Evolutionary conservation across 2,329 filamentous ascomycete species (phyloP).

Genomic region (Akanthomyces dipterigenus): DNA sequence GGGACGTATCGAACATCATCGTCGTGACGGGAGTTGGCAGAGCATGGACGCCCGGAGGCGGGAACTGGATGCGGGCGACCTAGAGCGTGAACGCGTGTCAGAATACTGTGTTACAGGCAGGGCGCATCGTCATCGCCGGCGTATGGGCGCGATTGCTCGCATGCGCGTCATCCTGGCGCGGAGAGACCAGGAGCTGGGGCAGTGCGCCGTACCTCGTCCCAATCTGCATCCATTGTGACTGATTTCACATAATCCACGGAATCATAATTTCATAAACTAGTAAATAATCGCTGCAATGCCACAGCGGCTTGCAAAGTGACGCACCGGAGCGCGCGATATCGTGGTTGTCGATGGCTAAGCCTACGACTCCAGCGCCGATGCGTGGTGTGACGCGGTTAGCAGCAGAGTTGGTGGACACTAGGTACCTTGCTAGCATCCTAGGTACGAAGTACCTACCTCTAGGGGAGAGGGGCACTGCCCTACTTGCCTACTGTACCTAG

Average conservation of each 20-base stretch:
- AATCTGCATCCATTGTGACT: slow-evolving; percentile 57
- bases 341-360: background rate
- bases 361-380: slow-evolving; percentile 1
- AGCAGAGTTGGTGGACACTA: background rate
- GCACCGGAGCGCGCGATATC: slow-evolving; percentile 2
- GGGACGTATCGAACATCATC: slow-evolving; percentile 79
- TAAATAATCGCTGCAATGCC: background rate
- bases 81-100: slow-evolving; percentile 28
- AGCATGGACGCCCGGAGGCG: slow-evolving; percentile 65
- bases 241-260: slow-evolving; percentile 30
- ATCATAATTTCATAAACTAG: slow-evolving; percentile 24
- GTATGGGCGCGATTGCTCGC: slow-evolving; percentile 13
- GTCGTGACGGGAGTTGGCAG: slow-evolving; percentile 67
- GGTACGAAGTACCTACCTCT: too few species aligned
- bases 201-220: slow-evolving; percentile 52
- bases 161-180: slow-evolving; percentile 15
- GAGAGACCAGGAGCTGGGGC: slow-evolving; percentile 13
- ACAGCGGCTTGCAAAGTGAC: background rate
- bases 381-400: slow-evolving; percentile 3
- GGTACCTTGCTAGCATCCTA: too few species aligned
- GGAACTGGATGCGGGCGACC: slow-evolving; percentile 76
- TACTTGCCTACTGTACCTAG: too few species aligned
- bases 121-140: slow-evolving; percentile 1
- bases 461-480: too few species aligned
- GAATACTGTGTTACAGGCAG: background rate